These are phyloP conservation scores for Trichophaea hybrida DNA, from an alignment of 2,329 filamentous ascomycete species.

Conservation along the genomic window DNA sequence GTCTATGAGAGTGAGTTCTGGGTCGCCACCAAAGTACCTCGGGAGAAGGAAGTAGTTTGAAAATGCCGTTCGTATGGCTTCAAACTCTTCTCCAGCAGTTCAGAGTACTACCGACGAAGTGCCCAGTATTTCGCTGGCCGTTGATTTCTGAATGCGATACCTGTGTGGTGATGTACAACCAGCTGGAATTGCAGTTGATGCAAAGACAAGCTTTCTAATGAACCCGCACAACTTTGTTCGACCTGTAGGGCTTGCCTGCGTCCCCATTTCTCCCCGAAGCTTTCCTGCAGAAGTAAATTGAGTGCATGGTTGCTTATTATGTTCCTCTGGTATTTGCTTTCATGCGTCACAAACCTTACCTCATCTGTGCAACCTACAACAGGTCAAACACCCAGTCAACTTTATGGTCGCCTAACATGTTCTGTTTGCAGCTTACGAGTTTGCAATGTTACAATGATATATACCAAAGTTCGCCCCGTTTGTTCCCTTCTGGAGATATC, in stretches of 20 bases:
- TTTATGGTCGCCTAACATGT: background rate
- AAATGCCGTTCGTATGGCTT: background rate
- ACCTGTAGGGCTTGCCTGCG: too few relatives aligned
- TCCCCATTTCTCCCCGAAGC: too few relatives aligned
- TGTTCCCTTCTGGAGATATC: background rate
- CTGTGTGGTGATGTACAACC: background rate
- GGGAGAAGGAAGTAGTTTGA: background rate
- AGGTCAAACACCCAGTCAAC: background rate
- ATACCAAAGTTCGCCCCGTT: background rate
- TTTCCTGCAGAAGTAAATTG: too few relatives aligned
- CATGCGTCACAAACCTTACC: too few relatives aligned
- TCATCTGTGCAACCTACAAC: too few relatives aligned
- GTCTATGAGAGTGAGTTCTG: conserved; percentile 69
- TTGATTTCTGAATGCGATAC: background rate
- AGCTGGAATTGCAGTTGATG: background rate
- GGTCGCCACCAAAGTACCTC: conserved; percentile 58
- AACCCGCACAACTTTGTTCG: background rate
- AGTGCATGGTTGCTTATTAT: too few relatives aligned
- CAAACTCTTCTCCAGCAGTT: too few relatives aligned
- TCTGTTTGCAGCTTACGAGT: conserved; percentile 1
- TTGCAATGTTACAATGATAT: background rate
- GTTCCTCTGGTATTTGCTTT: too few relatives aligned
- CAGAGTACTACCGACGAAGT: background rate
- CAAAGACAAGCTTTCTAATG: background rate
- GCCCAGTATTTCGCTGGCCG: background rate